These are phyloP conservation scores for Conoideocrella luteorostrata DNA, from an alignment of 2,329 filamentous ascomycete genomes.

Conservation along the genomic window DNA sequence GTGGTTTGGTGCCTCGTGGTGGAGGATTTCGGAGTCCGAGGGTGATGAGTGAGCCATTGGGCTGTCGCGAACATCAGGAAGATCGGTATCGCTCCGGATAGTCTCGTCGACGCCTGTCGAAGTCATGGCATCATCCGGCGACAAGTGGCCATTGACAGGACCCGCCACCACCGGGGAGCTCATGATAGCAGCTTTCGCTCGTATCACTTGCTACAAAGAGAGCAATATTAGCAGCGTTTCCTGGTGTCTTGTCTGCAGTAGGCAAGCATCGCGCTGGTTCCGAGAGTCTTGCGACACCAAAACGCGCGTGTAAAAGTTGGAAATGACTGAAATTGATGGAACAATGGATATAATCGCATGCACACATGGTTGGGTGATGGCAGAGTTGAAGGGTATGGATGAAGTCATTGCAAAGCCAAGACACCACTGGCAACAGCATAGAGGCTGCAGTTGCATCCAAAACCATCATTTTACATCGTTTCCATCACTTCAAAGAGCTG, in stretches of 20 bases:
- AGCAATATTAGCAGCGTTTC: slow-evolving; percentile 27
- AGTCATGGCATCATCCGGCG: slow-evolving; percentile 43
- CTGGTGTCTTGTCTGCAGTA: slow-evolving; percentile 7
- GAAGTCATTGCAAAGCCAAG: slow-evolving; percentile 36
- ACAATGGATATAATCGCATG: slow-evolving; percentile 38
- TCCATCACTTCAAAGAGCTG: slow-evolving; percentile 27
- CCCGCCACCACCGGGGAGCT: slow-evolving; percentile 55
- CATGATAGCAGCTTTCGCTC: slow-evolving; percentile 57
- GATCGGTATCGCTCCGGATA: slow-evolving; percentile 56
- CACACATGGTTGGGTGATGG: slow-evolving; percentile 35
- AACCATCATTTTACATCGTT: slow-evolving; percentile 25
- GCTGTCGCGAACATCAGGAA: slow-evolving; percentile 63
- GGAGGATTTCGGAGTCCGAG: slow-evolving; percentile 33
- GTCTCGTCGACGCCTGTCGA: slow-evolving; percentile 31
- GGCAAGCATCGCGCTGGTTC: slow-evolving; percentile 16
- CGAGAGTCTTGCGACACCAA: slow-evolving; percentile 23
- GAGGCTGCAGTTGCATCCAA: slow-evolving; percentile 21
- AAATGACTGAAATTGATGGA: slow-evolving; percentile 19
- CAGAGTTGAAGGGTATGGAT: slow-evolving; percentile 40
- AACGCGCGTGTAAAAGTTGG: slow-evolving; percentile 12
- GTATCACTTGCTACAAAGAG: slow-evolving; percentile 42
- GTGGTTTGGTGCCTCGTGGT: slow-evolving; percentile 35
- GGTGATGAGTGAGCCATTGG: slow-evolving; percentile 41
- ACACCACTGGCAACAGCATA: slow-evolving; percentile 14
- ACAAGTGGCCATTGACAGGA: slow-evolving; percentile 60